A percentile compares a stretch with the other conserved stretches of the same genome.
Evolutionary conservation across 305 asterid genomes (phyloP).

Genomic region (Fraxinus angustifolia): DNA sequence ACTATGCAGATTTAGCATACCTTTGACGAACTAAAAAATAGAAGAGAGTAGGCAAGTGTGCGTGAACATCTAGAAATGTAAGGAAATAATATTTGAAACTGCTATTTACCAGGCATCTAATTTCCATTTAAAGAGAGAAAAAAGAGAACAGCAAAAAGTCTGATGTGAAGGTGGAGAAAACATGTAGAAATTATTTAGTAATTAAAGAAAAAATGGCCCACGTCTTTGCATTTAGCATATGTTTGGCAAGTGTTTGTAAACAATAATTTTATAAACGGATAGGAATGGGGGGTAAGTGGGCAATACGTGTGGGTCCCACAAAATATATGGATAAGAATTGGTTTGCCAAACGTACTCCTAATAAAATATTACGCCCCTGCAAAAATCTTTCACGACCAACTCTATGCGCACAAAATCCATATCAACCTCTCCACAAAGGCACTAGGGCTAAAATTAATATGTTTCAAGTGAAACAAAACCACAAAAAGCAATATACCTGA

Average conservation of each 20-base stretch:
- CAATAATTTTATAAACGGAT: background rate
- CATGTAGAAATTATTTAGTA: background rate
- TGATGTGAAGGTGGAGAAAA: background rate
- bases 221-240: conserved; percentile 3
- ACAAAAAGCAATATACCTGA: conserved; percentile 56
- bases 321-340: background rate
- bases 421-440: conserved; percentile 12
- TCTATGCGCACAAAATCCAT: background rate
- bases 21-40: conserved; percentile 13
- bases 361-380: background rate
- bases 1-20: conserved; percentile 17
- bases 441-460: background rate
- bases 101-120: background rate
- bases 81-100: background rate
- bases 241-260: background rate
- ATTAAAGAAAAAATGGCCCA: background rate
- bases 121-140: background rate
- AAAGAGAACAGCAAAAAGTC: background rate
- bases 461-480: conserved; percentile 7
- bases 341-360: background rate
- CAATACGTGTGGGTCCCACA: background rate
- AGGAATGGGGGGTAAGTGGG: background rate
- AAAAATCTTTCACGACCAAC: conserved; percentile 13
- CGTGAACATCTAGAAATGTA: conserved; percentile 12
- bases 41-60: conserved; percentile 6